Base-by-base conservation (phyloP, 2,329 filamentous ascomycete genomes). In the Chaetomium sp. region DNA sequence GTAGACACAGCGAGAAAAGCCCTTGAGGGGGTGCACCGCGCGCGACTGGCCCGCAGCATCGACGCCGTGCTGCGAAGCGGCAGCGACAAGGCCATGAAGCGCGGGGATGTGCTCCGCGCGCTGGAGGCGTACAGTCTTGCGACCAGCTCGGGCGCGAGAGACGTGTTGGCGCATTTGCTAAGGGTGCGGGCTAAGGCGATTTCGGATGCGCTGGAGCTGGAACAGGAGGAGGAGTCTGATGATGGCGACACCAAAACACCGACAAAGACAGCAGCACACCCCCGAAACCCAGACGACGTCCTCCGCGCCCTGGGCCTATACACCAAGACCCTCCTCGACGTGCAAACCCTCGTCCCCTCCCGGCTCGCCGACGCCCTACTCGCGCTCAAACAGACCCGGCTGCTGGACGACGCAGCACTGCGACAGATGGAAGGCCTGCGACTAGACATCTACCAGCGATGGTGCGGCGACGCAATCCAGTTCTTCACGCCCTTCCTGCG, bases 401-500 rank as follows among this genome's bases (percentile, higher is more conserved):
- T 97, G 10, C 72, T 96, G 3, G 81, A 82, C n/a, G 88, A 95
- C 67, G 71, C 78, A 1, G 78, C 84, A 1, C 74, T 96, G 14
- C 78, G 79, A 53, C 71, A 74, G 1, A 70, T 94, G 1, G 82
- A 88, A 61, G 86, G 86, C 12, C 73, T 96, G 10, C 82, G 88
- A 38, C 73, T 96, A 33, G 90, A 96, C 66, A 73, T 94, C 8
- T 84, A 89, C 65, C 83, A 86, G 60, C 79, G 79, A 19, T 95
- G 91, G 88, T 88, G 94, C 59, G 80, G 87, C 14, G 84, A 91
- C 6, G 89, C 95, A 58, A 88, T 96, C 43, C 82, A 82, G 47
- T 87, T 87, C 61, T 96, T 95, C 67, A 92, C 85, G 0, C 91
- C 91, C 0, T 96, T 90, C 73, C 88, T 95, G 38, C 84, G 88